Conservation (phyloP, 2,329 filamentous ascomycete genomes). For the Neonectria coccinea region DNA sequence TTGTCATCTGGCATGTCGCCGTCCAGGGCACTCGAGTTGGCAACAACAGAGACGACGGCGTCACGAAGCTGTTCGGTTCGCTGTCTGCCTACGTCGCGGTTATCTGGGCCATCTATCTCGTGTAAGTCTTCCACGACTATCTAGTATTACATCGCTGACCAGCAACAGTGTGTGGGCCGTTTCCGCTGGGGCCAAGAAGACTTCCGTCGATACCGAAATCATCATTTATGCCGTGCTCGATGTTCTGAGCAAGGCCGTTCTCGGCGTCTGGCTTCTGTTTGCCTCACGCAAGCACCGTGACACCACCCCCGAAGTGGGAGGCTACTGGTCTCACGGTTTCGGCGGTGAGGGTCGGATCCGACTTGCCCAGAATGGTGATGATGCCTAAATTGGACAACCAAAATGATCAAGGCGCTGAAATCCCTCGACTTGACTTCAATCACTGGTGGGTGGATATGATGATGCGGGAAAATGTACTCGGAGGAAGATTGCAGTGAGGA, state of each 20-base stretch:
- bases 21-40: slow-evolving; percentile 41
- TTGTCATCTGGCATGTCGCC: slow-evolving; percentile 57
- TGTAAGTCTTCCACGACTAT: slow-evolving; percentile 38
- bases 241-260: slow-evolving; percentile 47
- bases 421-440: not conserved
- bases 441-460: not conserved
- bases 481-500: not conserved
- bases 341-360: slow-evolving; percentile 52
- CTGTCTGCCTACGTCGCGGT: slow-evolving; percentile 40
- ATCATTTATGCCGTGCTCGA: slow-evolving; percentile 49
- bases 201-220: slow-evolving; percentile 46
- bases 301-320: slow-evolving; percentile 52
- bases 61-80: slow-evolving; percentile 45
- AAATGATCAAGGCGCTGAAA: not conserved
- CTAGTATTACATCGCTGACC: not conserved
- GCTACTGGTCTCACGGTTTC: slow-evolving; percentile 54
- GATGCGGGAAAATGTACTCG: not conserved
- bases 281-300: slow-evolving; percentile 53
- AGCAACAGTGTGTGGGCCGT: slow-evolving; percentile 44
- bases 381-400: slow-evolving; percentile 29
- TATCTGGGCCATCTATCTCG: slow-evolving; percentile 45
- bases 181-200: slow-evolving; percentile 42
- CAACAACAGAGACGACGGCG: slow-evolving; percentile 39
- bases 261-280: slow-evolving; percentile 50
- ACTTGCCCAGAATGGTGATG: slow-evolving; percentile 55